Evolutionary conservation across 768 basidiomycete genomes (phyloP), one percentile per base, ranked within the genome.

Genomic region (Leucosporidium scottii): DNA sequence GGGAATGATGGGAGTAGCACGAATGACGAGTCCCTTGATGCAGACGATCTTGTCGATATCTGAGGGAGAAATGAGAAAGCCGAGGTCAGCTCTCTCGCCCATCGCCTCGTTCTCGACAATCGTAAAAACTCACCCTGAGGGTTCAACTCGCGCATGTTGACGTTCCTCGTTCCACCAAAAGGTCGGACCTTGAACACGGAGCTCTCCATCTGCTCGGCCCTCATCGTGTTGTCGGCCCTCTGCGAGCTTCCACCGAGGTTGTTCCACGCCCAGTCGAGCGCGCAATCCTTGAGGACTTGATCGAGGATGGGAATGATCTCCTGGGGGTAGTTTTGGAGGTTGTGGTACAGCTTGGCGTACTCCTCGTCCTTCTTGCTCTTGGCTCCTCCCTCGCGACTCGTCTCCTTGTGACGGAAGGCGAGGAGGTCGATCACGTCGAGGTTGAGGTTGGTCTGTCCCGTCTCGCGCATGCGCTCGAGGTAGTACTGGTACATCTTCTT

Each of bases 271-370:
- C 89, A 76, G 73, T 91, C 90, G 61, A 97, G 79, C 89, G 97
- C 90, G 59, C 89, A 80, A 75, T 97, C 94, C 79, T 93, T 93
- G 73, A 98, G 80, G 1, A 92, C 87, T 74, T 94, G 91, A 82
- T 99, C 96, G 89, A 97, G 93, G 28, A 90, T 91, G 2, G 96
- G 94, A 58, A 99, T 84, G 57, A 97, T 87, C 82, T 99, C 96
- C 78, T 98, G 93, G 0, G 96, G 96, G 78, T 96, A 98, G 75
- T 91, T 93, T 68, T 86, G 78, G 6, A 99, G 84, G 76, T 96
- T 92, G 25, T 81, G 81, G 76, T 91, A 85, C 21, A 99, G 81
- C 59, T 68, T 63, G 23, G 44, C 30, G 61, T 69, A 73, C n/a
- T 68, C 71, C 28, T 51, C 23, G 61, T 73, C 72, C 78, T 92